Percentiles rank a stretch among this genome's conserved stretches.
These are phyloP conservation scores for Neofusicoccum sp. DNA, from an alignment of 2,329 filamentous ascomycete species.

Conservation along the genomic window DNA sequence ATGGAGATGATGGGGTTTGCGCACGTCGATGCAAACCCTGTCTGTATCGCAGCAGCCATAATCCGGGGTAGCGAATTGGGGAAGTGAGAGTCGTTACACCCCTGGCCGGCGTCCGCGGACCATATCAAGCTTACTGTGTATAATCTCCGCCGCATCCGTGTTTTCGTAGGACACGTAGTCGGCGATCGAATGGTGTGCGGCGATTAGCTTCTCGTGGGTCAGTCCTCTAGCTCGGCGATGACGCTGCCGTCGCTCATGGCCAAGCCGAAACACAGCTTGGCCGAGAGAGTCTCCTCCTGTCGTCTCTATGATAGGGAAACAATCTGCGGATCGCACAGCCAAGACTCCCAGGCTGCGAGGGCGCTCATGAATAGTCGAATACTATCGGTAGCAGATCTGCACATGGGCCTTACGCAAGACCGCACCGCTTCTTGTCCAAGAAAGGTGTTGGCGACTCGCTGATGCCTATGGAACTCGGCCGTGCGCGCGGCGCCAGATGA, in stretches of 20 bases:
- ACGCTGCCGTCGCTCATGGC: not conserved
- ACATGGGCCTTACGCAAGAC: conserved; percentile 4
- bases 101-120: conserved; percentile 24
- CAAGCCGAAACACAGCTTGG: conserved; percentile 31
- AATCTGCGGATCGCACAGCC: conserved; percentile 65
- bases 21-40: too few relatives aligned
- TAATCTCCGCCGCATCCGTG: conserved; percentile 16
- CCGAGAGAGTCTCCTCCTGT: conserved; percentile 42
- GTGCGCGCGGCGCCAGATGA: not conserved
- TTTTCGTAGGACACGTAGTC: conserved; percentile 21
- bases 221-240: conserved; percentile 29
- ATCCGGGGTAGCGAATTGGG: not conserved
- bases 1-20: not conserved
- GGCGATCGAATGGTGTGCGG: conserved; percentile 37
- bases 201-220: conserved; percentile 34
- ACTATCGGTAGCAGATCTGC: conserved; percentile 9
- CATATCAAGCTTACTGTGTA: conserved; percentile 24
- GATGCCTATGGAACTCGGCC: not conserved
- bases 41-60: too few relatives aligned
- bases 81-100: conserved; percentile 18
- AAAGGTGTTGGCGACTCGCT: not conserved
- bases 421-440: not conserved
- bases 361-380: conserved; percentile 52
- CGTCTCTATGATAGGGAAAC: conserved; percentile 62
- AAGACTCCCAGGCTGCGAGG: conserved; percentile 59